phyloP scores from a whole-genome alignment of 1,284 basidiomycete genomes.

The Mycena citricolor region DNA sequence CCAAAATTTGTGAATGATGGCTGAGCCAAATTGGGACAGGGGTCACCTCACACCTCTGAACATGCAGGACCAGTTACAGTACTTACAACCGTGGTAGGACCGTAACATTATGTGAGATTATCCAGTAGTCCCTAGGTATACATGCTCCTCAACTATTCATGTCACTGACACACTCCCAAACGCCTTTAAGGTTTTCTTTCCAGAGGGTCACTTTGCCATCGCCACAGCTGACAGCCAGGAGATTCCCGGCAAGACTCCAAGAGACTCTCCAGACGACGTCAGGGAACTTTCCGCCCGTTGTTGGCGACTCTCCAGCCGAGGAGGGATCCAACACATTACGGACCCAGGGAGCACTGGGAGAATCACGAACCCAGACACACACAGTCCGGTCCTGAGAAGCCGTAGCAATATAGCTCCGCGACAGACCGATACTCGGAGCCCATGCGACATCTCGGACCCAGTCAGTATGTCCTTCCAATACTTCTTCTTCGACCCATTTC shows the following conservation, averaged over 20 bases:
- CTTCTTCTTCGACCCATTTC: conserved; percentile 86
- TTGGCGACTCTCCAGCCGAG: conserved; percentile 43
- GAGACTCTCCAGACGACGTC: conserved; percentile 97
- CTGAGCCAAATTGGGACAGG: too few relatives aligned
- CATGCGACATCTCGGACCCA: conserved; percentile 99
- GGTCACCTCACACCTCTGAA: too few relatives aligned
- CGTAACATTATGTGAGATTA: too few relatives aligned
- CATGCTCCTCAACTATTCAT: conserved; percentile 82
- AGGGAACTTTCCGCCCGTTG: conserved; percentile 76
- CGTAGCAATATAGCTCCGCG: conserved; percentile 92
- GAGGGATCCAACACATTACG: conserved; percentile 85
- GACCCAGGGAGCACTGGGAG: conserved; percentile 77
- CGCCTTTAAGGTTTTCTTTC: conserved; percentile 95
- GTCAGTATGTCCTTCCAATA: conserved; percentile 88
- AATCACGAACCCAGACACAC: conserved; percentile 91
- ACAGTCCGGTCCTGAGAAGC: conserved; percentile 96
- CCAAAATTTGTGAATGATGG: too few relatives aligned
- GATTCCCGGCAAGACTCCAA: conserved; percentile 96
- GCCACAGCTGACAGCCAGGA: conserved; percentile 95
- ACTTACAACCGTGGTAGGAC: too few relatives aligned
- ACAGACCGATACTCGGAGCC: conserved; percentile 95
- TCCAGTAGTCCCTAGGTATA: too few relatives aligned
- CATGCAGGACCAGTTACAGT: too few relatives aligned
- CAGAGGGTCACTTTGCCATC: conserved; percentile 98
- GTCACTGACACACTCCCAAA: conserved; percentile 96